A percentile compares a stretch with the other conserved stretches of the same genome.
Evolutionary conservation across 768 basidiomycete genomes (phyloP).

Genomic region (Coprinellus micaceus): DNA sequence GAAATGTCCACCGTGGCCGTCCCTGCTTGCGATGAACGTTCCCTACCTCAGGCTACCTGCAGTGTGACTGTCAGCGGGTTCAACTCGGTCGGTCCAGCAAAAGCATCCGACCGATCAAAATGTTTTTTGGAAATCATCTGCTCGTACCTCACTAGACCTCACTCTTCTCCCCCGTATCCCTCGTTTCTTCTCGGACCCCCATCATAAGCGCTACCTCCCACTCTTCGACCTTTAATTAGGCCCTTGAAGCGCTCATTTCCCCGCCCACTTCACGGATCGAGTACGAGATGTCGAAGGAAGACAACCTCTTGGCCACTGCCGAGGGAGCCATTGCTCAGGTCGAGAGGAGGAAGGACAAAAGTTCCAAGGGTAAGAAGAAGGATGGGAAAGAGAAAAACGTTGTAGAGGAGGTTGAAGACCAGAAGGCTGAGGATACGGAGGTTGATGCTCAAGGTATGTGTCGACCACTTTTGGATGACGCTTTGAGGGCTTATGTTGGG

Average conservation of each 20-base stretch:
- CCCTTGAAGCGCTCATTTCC: not conserved
- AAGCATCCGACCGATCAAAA: too few relatives aligned
- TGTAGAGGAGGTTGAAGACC: not conserved
- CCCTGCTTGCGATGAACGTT: not conserved
- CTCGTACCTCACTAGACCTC: too few relatives aligned
- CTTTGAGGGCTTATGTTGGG: not conserved
- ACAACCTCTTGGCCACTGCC: not conserved
- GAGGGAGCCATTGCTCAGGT: slow-evolving; percentile 1
- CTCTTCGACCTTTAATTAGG: not conserved
- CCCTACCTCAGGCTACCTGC: not conserved
- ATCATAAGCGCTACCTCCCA: not conserved
- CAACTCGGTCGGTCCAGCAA: too few relatives aligned
- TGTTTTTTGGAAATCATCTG: not conserved
- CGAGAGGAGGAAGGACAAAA: slow-evolving; percentile 7
- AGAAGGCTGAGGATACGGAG: not conserved
- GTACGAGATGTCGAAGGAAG: slow-evolving; percentile 5
- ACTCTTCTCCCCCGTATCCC: too few relatives aligned
- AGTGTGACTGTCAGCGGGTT: too few relatives aligned
- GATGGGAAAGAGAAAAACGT: not conserved
- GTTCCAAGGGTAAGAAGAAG: not conserved
- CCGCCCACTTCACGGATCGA: not conserved
- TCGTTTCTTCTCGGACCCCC: not conserved
- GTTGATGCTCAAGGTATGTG: not conserved
- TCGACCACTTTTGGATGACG: not conserved
- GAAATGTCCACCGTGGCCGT: not conserved